Base-by-base conservation (phyloP, 2,329 filamentous ascomycete genomes). In the Beauveria sp. region DNA sequence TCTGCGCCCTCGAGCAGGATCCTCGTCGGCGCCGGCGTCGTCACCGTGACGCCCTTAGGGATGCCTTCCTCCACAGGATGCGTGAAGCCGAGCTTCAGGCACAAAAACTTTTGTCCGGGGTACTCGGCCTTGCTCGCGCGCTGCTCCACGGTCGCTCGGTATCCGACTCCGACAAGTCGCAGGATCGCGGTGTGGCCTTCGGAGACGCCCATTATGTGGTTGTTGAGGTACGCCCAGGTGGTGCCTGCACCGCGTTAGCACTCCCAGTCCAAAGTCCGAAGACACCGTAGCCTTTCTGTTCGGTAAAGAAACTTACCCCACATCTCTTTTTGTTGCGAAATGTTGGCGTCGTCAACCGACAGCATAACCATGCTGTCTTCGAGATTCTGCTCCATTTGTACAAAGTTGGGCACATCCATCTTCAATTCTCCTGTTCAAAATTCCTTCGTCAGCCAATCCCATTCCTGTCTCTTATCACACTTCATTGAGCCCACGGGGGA, bases 121-220 rank as follows among this genome's bases (percentile, higher is more conserved):
- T 87, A 97, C 61, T 88, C 84, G 63, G 89, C 86, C 63, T 88
- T 91, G 40, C 79, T 85, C 26, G 89, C 89, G 44, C 83, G 87
- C 62, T 86, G 77, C 74, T 97, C 92, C 67, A 99, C 83, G 4
- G 85, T 89, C 18, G 94, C 94, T 75, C 93, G 85, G 82, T 97
- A 99, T 63, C 94, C 94, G 62, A 99, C 94, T 70, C 94, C 94
- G 30, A 97, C 92, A 58, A 99, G 83, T 65, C 93, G 88, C 58
- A 99, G 81, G 68, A 99, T 92, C 40, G 92, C 92, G 20, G 91
- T 92, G 77, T 99, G 94, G 41, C 94, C 94, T 82, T 99, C 94
- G 43, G 91, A 96, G 24, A 99, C 94, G 63, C 94, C 94, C 64
- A 92, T 85, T 64, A 99, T 89, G 79, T 96, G 86, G 73, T 94